Percentiles rank a stretch among this genome's conserved stretches.
Evolutionary conservation across 306 rosid genomes (phyloP).

Genomic region (Quercus glauca): DNA sequence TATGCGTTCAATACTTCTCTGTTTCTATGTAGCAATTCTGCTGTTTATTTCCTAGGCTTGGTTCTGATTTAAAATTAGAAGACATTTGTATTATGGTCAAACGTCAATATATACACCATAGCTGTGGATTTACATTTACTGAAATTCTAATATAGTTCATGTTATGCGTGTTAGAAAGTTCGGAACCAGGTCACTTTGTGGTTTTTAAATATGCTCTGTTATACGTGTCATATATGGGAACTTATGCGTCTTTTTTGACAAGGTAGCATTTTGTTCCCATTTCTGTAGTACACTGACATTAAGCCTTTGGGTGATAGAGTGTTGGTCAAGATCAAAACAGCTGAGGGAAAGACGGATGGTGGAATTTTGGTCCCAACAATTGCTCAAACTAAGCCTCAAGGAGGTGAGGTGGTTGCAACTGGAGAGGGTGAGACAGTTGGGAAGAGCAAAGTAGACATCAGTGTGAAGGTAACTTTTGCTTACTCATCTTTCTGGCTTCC

Average conservation of each 20-base stretch:
- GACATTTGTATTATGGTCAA: neutral
- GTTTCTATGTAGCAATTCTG: neutral
- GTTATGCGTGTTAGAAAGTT: too few species aligned
- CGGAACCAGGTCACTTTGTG: too few species aligned
- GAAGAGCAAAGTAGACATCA: constrained; percentile 55
- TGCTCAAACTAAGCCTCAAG: constrained; percentile 91
- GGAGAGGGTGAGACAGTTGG: constrained; percentile 86
- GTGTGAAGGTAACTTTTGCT: constrained; percentile 57
- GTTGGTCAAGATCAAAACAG: constrained; percentile 64
- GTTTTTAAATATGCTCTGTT: too few species aligned
- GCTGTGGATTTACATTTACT: neutral
- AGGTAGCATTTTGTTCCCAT: neutral
- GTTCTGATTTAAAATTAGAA: neutral
- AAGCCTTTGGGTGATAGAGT: constrained; percentile 95
- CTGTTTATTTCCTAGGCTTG: neutral
- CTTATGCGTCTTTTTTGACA: constrained; percentile 19
- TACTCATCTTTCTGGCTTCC: neutral
- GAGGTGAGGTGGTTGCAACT: constrained; percentile 91
- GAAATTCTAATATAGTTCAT: neutral
- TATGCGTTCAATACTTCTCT: neutral
- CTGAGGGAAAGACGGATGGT: constrained; percentile 67
- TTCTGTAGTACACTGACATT: constrained; percentile 65
- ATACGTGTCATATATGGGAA: too few species aligned
- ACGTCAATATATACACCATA: neutral
- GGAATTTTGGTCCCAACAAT: constrained; percentile 81